Evolutionary conservation across 2,329 filamentous ascomycete genomes (phyloP).

Genomic region (Exophiala dermatitidis): DNA sequence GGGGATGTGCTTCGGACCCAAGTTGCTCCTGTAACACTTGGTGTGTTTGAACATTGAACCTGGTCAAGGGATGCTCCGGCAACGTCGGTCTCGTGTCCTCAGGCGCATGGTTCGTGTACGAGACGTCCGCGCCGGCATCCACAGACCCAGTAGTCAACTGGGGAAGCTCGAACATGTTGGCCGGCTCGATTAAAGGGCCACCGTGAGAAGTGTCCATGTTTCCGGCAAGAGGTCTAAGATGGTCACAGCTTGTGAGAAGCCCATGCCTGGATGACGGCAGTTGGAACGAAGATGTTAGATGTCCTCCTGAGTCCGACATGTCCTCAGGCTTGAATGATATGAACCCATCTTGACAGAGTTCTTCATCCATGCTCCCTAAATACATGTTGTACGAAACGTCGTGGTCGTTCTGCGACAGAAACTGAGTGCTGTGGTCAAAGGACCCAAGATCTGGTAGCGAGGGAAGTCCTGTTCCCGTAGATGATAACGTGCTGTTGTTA

Average conservation of each 20-base stretch:
- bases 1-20: not conserved
- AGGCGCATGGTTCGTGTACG: not conserved
- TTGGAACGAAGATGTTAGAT: conserved; percentile 9
- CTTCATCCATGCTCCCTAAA: conserved; percentile 9
- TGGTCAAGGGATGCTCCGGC: conserved; percentile 5
- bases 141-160: not conserved
- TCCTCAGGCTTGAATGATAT: conserved; percentile 7
- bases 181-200: not conserved
- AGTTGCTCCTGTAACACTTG: conserved; percentile 23
- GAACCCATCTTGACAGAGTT: conserved; percentile 19
- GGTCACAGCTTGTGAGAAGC: not conserved
- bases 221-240: not conserved
- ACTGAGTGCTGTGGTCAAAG: conserved; percentile 12
- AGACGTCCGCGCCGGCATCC: not conserved
- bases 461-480: conserved; percentile 20
- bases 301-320: not conserved
- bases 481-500: conserved; percentile 33
- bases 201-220: conserved; percentile 2
- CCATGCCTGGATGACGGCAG: conserved; percentile 1
- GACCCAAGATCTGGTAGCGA: conserved; percentile 17
- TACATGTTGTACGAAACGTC: conserved; percentile 9
- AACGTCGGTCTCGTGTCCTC: not conserved
- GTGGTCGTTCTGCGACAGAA: conserved; percentile 6
- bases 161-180: conserved; percentile 12
- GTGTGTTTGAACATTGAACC: conserved; percentile 22